phyloP scores from a whole-genome alignment of 2,329 filamentous ascomycete species.

The Penicillium paneum region DNA sequence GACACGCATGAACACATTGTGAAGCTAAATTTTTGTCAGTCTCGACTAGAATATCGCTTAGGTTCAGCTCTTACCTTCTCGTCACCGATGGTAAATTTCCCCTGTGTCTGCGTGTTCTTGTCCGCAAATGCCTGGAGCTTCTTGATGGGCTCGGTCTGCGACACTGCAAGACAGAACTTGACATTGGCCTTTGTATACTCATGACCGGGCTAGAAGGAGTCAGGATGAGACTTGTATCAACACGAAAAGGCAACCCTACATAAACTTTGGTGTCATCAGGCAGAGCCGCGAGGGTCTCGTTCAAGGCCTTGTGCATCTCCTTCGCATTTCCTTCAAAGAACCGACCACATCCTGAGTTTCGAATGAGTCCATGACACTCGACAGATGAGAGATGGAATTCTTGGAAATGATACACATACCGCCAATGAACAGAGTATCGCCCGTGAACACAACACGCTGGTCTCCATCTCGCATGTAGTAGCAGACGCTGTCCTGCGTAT shows the following conservation, averaged over 20 bases:
- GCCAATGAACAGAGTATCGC: slow-evolving; percentile 92
- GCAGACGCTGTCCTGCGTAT: slow-evolving; percentile 98
- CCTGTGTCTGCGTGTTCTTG: slow-evolving; percentile 81
- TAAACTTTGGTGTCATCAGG: slow-evolving; percentile 92
- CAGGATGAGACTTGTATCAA: not conserved
- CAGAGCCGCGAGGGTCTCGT: slow-evolving; percentile 73
- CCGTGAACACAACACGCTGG: slow-evolving; percentile 81
- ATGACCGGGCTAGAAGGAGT: slow-evolving; percentile 69
- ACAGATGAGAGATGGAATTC: not conserved
- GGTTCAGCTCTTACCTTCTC: slow-evolving; percentile 68
- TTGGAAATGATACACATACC: slow-evolving; percentile 50
- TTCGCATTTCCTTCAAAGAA: slow-evolving; percentile 90
- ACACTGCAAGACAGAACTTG: slow-evolving; percentile 76
- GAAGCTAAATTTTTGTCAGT: slow-evolving; percentile 55
- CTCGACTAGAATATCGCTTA: not conserved
- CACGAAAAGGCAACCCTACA: slow-evolving; percentile 53
- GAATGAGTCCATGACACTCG: not conserved
- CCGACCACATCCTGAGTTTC: slow-evolving; percentile 70
- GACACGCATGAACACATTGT: slow-evolving; percentile 96
- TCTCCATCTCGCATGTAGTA: slow-evolving; percentile 79
- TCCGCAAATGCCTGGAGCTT: slow-evolving; percentile 74
- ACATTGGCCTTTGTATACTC: slow-evolving; percentile 98
- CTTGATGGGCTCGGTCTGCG: slow-evolving; percentile 71
- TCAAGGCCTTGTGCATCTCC: slow-evolving; percentile 92
- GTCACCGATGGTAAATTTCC: slow-evolving; percentile 93